These are phyloP conservation scores for Delonix regia DNA, from an alignment of 306 rosid genomes.

Conservation along the genomic window DNA sequence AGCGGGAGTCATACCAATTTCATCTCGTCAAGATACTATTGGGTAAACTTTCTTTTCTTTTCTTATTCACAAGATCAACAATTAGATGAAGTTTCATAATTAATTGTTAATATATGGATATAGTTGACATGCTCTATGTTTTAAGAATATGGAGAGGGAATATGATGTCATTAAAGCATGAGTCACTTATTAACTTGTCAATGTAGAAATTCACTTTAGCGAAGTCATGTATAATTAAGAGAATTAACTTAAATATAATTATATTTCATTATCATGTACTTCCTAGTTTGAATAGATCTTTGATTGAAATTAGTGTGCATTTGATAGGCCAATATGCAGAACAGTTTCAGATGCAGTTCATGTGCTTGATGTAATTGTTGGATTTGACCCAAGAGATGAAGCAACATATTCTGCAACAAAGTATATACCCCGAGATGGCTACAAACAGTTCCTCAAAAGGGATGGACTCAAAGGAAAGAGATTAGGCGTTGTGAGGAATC, in stretches of 20 bases:
- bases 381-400: slow-evolving; percentile 60
- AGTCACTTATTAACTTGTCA: too few relatives aligned
- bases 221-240: too few relatives aligned
- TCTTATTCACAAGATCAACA: too few relatives aligned
- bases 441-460: slow-evolving; percentile 54
- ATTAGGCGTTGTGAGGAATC: slow-evolving; percentile 67
- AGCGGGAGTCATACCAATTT: slow-evolving; percentile 61
- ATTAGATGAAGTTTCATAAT: too few relatives aligned
- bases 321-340: slow-evolving; percentile 66
- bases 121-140: too few relatives aligned
- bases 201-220: too few relatives aligned
- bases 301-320: neutral
- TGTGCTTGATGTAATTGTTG: slow-evolving; percentile 74
- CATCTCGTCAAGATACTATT: slow-evolving; percentile 65
- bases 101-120: too few relatives aligned
- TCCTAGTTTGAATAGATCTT: neutral
- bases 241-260: too few relatives aligned
- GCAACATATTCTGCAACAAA: slow-evolving; percentile 54
- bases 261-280: too few relatives aligned
- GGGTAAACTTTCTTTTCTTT: slow-evolving; percentile 43
- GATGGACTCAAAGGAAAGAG: slow-evolving; percentile 69
- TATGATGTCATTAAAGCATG: too few relatives aligned
- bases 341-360: slow-evolving; percentile 73
- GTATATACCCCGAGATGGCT: slow-evolving; percentile 63
- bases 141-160: too few relatives aligned